Percentiles rank a stretch among this genome's conserved stretches.
These are phyloP conservation scores for Spongospora subterranea DNA, from an alignment of 208 protist genomes.

Conservation along the genomic window DNA sequence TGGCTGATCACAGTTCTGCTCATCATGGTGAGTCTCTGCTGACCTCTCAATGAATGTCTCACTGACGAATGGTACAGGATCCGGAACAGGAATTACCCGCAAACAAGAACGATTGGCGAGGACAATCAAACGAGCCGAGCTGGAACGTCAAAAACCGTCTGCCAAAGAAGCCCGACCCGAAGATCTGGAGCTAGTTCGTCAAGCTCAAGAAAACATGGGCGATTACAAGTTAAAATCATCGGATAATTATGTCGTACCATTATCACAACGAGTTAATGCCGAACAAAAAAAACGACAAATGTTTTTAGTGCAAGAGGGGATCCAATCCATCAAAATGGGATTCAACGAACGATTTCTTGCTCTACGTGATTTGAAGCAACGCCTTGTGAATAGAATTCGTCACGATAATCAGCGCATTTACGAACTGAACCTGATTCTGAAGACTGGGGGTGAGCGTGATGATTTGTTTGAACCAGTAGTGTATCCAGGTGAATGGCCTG, in stretches of 20 bases:
- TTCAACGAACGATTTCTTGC: constrained; percentile 89
- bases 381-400: constrained; percentile 78
- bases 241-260: constrained; percentile 82
- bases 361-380: constrained; percentile 85
- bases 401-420: constrained; percentile 76
- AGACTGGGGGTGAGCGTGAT: constrained; percentile 49
- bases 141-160: constrained; percentile 7
- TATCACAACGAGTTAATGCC: constrained; percentile 85
- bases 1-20: too few relatives aligned
- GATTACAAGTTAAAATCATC: constrained; percentile 90
- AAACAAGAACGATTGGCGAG: constrained; percentile 40
- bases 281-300: constrained; percentile 89
- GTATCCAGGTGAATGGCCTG: constrained; percentile 71
- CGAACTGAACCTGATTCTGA: constrained; percentile 81
- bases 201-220: constrained; percentile 83
- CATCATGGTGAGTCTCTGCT: too few relatives aligned
- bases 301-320: constrained; percentile 83
- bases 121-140: neutral
- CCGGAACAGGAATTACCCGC: too few relatives aligned
- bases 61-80: too few relatives aligned
- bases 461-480: constrained; percentile 65
- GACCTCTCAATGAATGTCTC: too few relatives aligned
- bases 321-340: constrained; percentile 79
- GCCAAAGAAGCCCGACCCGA: neutral
- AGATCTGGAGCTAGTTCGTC: constrained; percentile 62